Conservation (phyloP, 2,329 filamentous ascomycete species). For the Venturia aucupariae region DNA sequence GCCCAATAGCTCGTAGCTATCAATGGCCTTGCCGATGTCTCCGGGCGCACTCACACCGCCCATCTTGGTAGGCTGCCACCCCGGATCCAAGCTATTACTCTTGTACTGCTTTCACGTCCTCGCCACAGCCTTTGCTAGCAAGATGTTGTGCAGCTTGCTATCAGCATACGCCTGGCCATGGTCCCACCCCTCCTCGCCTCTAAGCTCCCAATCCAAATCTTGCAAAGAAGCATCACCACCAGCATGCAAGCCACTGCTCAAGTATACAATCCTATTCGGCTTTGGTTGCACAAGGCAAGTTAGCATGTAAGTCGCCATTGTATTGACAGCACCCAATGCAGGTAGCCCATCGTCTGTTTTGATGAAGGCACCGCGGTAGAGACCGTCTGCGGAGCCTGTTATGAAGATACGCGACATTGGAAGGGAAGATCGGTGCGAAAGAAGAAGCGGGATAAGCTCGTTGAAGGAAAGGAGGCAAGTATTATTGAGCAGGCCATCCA, state of each 20-base stretch:
- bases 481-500: too few species aligned
- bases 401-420: slow-evolving; percentile 43
- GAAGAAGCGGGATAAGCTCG: too few species aligned
- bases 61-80: slow-evolving; percentile 49
- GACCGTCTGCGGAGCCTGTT: slow-evolving; percentile 49
- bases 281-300: slow-evolving; percentile 38
- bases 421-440: too few species aligned
- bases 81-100: slow-evolving; percentile 42
- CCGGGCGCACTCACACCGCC: slow-evolving; percentile 40
- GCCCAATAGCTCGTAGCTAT: slow-evolving; percentile 41
- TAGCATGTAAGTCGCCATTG: slow-evolving; percentile 48
- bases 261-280: slow-evolving; percentile 43
- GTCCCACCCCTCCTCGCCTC: slow-evolving; percentile 26
- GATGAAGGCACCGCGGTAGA: slow-evolving; percentile 37
- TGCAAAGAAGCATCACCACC: slow-evolving; percentile 36
- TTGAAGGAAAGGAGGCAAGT: too few species aligned
- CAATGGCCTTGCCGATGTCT: slow-evolving; percentile 37
- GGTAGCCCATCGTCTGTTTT: slow-evolving; percentile 39
- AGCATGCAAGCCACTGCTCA: slow-evolving; percentile 44
- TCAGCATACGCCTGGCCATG: slow-evolving; percentile 40
- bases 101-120: slow-evolving; percentile 36
- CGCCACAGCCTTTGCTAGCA: slow-evolving; percentile 47
- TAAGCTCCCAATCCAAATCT: slow-evolving; percentile 31
- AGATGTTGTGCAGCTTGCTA: slow-evolving; percentile 47
- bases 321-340: slow-evolving; percentile 47